Conservation (phyloP, 2,329 filamentous ascomycete species). For the Coleophoma eucalyptorum region DNA sequence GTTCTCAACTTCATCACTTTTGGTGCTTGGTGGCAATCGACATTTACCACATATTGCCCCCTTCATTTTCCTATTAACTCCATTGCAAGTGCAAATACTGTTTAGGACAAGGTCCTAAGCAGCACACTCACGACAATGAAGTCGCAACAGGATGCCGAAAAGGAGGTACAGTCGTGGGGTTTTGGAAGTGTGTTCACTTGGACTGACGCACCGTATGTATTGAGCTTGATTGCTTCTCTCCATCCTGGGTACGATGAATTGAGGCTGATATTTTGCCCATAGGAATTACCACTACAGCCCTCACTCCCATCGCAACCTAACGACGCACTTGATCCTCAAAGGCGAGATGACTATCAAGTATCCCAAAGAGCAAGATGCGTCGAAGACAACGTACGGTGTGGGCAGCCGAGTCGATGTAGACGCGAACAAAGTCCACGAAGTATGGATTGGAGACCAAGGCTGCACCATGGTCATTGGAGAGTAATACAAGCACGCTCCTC, state of each 20-base stretch:
- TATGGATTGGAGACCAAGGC: conserved; percentile 62
- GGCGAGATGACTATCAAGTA: conserved; percentile 66
- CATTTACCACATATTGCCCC: no score
- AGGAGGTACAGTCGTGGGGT: conserved; percentile 64
- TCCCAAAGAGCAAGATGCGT: conserved; percentile 49
- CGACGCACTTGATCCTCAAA: conserved; percentile 64
- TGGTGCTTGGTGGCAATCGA: no score
- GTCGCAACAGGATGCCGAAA: conserved; percentile 47
- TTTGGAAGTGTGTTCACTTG: conserved; percentile 69
- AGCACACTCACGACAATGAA: conserved; percentile 21
- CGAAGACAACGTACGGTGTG: conserved; percentile 54
- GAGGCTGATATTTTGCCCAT: conserved; percentile 7
- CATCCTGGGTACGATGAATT: not conserved
- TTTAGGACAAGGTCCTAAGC: no score
- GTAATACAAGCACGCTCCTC: conserved; percentile 22
- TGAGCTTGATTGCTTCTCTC: not conserved
- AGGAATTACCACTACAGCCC: conserved; percentile 67
- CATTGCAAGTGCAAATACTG: no score
- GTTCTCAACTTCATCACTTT: not conserved
- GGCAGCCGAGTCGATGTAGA: conserved; percentile 66
- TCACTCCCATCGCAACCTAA: conserved; percentile 60
- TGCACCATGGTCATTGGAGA: conserved; percentile 67
- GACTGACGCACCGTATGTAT: conserved; percentile 63
- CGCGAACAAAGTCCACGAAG: conserved; percentile 60
- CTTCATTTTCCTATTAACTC: no score